Percentiles rank a stretch among this genome's conserved stretches.
Evolutionary conservation across 1,284 basidiomycete genomes (phyloP).

Genomic region (Puccinia hordei): DNA sequence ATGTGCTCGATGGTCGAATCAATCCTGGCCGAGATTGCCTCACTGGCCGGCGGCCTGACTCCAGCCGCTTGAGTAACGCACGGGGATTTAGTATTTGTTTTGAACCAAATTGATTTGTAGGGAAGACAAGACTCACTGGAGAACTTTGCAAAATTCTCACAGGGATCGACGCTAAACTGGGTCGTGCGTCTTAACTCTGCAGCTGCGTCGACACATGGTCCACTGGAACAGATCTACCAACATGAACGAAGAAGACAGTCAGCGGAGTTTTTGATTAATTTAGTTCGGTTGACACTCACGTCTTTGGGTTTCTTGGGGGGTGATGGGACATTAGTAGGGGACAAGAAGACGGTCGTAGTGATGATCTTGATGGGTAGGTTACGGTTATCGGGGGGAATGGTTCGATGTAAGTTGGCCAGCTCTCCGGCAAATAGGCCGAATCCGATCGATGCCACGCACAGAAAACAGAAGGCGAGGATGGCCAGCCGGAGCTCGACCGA

Average conservation of each 20-base stretch:
- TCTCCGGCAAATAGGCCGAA: constrained; percentile 41
- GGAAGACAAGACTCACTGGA: constrained; percentile 17
- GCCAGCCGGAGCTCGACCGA: constrained; percentile 25
- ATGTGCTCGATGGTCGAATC: constrained; percentile 10
- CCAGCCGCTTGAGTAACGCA: not conserved
- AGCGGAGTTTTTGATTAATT: not conserved
- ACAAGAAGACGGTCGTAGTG: not conserved
- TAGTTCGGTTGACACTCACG: not conserved
- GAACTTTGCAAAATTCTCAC: constrained; percentile 31
- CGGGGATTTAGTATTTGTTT: not conserved
- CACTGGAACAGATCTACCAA: constrained; percentile 20
- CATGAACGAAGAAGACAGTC: too few species aligned
- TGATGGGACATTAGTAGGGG: not conserved
- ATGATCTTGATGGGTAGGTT: not conserved
- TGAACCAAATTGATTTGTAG: not conserved
- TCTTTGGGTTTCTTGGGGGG: constrained; percentile 14
- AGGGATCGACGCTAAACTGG: constrained; percentile 24
- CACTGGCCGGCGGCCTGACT: not conserved
- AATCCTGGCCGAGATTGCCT: not conserved
- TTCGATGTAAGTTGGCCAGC: not conserved
- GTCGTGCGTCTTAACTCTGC: constrained; percentile 24
- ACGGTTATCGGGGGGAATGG: not conserved
- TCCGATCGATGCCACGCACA: constrained; percentile 25
- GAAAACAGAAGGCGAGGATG: constrained; percentile 19
- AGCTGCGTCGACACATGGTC: constrained; percentile 24